These are phyloP conservation scores for Aspergillus flavus DNA, from an alignment of 2,329 filamentous ascomycete genomes.

Conservation along the genomic window DNA sequence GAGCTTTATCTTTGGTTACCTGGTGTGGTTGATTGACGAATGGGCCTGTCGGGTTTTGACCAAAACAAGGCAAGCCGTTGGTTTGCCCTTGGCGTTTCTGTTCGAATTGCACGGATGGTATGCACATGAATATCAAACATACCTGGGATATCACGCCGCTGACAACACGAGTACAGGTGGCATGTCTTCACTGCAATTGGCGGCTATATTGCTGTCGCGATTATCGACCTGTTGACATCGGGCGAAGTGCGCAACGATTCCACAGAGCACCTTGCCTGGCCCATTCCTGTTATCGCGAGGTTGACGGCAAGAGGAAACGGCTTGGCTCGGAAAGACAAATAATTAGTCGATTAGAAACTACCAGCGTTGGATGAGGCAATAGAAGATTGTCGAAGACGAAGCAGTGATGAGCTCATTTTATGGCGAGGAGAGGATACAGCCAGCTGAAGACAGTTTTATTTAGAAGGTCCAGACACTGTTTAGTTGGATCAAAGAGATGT, in stretches of 20 bases:
- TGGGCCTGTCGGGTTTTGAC: slow-evolving; percentile 37
- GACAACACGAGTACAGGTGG: slow-evolving; percentile 37
- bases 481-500: background rate
- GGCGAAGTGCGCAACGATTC: slow-evolving; percentile 36
- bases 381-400: background rate
- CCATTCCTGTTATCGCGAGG: slow-evolving; percentile 22
- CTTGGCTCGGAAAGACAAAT: background rate
- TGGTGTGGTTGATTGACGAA: slow-evolving; percentile 45
- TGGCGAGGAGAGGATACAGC: background rate
- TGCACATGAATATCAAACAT: slow-evolving; percentile 8
- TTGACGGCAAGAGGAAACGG: slow-evolving; percentile 8
- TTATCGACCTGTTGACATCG: slow-evolving; percentile 42
- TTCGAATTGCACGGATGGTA: slow-evolving; percentile 50
- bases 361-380: background rate
- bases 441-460: background rate
- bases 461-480: background rate
- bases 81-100: slow-evolving; percentile 42
- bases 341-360: background rate
- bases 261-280: slow-evolving; percentile 38
- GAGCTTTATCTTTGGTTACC: slow-evolving; percentile 42
- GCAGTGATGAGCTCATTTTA: background rate
- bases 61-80: slow-evolving; percentile 30
- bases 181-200: slow-evolving; percentile 48
- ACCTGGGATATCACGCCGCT: background rate
- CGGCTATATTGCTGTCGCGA: slow-evolving; percentile 43